Evolutionary conservation across 371 early-diverging fungal species (phyloP).

Genomic region (Globomyces sp.): DNA sequence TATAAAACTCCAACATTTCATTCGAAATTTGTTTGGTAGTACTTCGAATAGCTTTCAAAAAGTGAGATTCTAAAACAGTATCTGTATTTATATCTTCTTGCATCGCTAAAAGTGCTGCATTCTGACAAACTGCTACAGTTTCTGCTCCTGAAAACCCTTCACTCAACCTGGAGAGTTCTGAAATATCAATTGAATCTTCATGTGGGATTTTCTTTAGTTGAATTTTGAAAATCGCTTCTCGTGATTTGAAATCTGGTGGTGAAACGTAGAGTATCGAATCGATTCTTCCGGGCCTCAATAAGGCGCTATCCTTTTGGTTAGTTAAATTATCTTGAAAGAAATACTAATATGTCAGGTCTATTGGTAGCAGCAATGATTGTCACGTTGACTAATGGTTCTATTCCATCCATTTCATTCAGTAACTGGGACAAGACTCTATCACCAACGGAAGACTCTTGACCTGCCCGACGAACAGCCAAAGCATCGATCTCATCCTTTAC

Average conservation of each 20-base stretch:
- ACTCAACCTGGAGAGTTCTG: constrained; percentile 61
- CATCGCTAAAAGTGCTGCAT: constrained; percentile 90
- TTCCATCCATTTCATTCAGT: constrained; percentile 94
- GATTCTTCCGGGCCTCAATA: constrained; percentile 95
- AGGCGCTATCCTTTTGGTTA: constrained; percentile 71
- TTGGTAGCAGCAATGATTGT: constrained; percentile 99
- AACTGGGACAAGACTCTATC: constrained; percentile 94
- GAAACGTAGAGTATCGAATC: constrained; percentile 93
- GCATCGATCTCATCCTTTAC: constrained; percentile 97
- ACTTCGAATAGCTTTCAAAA: constrained; percentile 55
- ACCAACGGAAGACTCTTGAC: constrained; percentile 77
- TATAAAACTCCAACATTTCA: constrained; percentile 90
- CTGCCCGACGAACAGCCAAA: constrained; percentile 73
- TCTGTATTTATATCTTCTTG: constrained; percentile 71
- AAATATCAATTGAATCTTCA: constrained; percentile 59
- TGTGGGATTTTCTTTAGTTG: constrained; percentile 68
- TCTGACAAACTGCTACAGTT: constrained; percentile 89
- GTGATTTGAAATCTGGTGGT: constrained; percentile 77
- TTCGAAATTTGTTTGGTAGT: constrained; percentile 81
- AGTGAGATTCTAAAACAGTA: constrained; percentile 66
- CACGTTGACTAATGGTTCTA: constrained; percentile 90
- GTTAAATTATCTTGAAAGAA: background rate
- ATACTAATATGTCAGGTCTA: constrained; percentile 89
- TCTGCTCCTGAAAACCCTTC: constrained; percentile 96
- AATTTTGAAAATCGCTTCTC: constrained; percentile 80